Percentiles rank a stretch among this genome's conserved stretches.
Evolutionary conservation across 1,284 basidiomycete genomes (phyloP).

Genomic region (Pholiota adiposa): DNA sequence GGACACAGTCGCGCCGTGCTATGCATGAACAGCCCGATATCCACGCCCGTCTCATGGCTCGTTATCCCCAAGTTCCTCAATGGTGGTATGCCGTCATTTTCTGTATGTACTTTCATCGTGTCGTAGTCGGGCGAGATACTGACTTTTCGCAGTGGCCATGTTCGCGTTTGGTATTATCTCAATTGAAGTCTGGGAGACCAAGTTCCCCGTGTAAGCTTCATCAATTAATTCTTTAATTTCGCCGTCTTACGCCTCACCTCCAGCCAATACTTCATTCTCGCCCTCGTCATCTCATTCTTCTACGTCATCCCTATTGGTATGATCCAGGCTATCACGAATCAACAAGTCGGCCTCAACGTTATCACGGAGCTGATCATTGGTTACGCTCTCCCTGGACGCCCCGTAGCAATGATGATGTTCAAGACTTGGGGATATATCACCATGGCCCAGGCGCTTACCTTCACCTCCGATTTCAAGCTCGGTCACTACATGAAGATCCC

Average conservation of each 20-base stretch:
- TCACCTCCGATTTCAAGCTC: conserved; percentile 72
- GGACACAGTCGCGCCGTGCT: conserved; percentile 63
- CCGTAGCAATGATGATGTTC: conserved; percentile 67
- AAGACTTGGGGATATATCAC: conserved; percentile 56
- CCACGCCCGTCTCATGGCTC: conserved; percentile 82
- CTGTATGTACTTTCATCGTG: conserved; percentile 29
- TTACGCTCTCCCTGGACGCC: conserved; percentile 54
- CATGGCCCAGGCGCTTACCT: conserved; percentile 50
- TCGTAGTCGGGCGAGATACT: not conserved
- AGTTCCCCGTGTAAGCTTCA: conserved; percentile 26
- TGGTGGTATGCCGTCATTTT: conserved; percentile 71
- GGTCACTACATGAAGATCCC: conserved; percentile 77
- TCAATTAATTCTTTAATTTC: not conserved
- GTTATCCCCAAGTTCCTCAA: conserved; percentile 77
- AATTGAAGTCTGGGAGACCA: conserved; percentile 57
- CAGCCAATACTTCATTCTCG: conserved; percentile 49
- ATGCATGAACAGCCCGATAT: conserved; percentile 83
- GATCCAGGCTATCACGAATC: conserved; percentile 68
- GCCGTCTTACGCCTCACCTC: not conserved
- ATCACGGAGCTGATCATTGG: conserved; percentile 62
- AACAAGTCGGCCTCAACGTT: conserved; percentile 64
- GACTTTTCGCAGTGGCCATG: conserved; percentile 40
- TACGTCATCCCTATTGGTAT: conserved; percentile 72
- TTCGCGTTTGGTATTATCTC: conserved; percentile 56
- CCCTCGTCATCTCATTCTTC: conserved; percentile 54